phyloP scores from a whole-genome alignment of 768 basidiomycete genomes.

The Leucocoprinus leucothites region DNA sequence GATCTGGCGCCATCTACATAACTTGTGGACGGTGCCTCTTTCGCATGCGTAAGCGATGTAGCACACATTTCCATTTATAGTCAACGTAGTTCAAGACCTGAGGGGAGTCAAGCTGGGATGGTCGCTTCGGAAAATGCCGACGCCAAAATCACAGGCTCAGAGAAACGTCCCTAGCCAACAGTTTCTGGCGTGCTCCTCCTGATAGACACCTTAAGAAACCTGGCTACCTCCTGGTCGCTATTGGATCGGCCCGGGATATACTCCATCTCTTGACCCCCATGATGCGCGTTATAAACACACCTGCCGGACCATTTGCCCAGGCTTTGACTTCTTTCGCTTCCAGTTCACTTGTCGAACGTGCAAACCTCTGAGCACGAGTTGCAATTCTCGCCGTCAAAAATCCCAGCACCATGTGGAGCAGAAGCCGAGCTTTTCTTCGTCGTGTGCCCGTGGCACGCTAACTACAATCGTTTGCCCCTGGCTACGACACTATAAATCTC shows the following conservation, averaged over 20 bases:
- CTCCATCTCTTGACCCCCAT: background rate
- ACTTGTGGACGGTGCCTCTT: background rate
- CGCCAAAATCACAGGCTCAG: background rate
- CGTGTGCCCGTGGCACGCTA: background rate
- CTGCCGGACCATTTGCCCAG: background rate
- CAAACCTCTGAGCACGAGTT: background rate
- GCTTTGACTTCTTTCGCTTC: background rate
- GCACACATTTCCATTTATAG: slow-evolving; percentile 28
- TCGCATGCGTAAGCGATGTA: background rate
- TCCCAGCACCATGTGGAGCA: slow-evolving; percentile 4
- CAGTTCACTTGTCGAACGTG: background rate
- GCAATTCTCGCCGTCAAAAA: background rate
- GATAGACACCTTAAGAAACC: background rate
- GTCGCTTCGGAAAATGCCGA: slow-evolving; percentile 2
- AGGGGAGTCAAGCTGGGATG: background rate
- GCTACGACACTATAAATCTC: slow-evolving; percentile 1
- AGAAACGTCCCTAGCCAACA: background rate
- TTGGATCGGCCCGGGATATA: background rate
- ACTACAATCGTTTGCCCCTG: background rate
- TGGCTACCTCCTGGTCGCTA: too few relatives aligned
- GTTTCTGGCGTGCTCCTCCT: background rate
- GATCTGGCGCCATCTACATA: background rate
- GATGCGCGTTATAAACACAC: background rate
- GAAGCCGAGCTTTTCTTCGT: background rate
- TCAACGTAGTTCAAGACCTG: slow-evolving; percentile 30